A percentile compares a stretch with the other conserved stretches of the same genome.
Evolutionary conservation across 2,329 filamentous ascomycete species (phyloP).

Genomic region (Cadophora sp.): DNA sequence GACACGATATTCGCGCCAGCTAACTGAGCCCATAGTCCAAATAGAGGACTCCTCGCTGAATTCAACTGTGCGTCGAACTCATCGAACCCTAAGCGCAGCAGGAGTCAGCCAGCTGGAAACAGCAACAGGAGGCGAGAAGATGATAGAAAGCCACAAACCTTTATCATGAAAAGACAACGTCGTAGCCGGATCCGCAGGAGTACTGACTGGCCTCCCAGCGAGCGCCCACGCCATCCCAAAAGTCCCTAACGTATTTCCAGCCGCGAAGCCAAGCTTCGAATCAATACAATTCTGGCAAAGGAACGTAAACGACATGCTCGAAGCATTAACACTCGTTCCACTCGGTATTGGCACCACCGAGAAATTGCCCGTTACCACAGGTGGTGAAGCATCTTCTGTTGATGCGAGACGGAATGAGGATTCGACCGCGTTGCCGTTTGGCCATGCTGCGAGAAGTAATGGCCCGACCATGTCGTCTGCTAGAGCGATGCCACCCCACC

Average conservation of each 20-base stretch:
- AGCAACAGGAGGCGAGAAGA: background rate
- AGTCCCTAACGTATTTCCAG: constrained; percentile 35
- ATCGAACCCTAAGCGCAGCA: background rate
- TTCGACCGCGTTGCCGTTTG: constrained; percentile 49
- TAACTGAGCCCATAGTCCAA: constrained; percentile 2
- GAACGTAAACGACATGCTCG: constrained; percentile 54
- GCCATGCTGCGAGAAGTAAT: constrained; percentile 53
- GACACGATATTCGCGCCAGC: constrained; percentile 1
- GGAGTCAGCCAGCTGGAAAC: background rate
- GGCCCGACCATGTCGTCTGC: constrained; percentile 53
- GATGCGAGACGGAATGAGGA: constrained; percentile 52
- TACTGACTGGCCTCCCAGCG: constrained; percentile 36
- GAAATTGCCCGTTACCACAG: constrained; percentile 42
- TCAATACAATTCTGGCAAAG: constrained; percentile 50
- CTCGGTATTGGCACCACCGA: constrained; percentile 49
- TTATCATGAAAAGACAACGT: constrained; percentile 44
- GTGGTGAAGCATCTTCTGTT: constrained; percentile 46
- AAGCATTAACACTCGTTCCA: constrained; percentile 51
- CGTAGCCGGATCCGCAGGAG: constrained; percentile 37
- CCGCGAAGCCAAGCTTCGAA: constrained; percentile 40
- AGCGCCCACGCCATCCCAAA: constrained; percentile 49
- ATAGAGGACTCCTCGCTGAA: background rate
- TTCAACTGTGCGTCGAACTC: constrained; percentile 5
- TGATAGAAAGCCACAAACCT: constrained; percentile 29
- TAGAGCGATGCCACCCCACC: constrained; percentile 54